A percentile compares a stretch with the other conserved stretches of the same genome.
phyloP scores from a whole-genome alignment of 768 basidiomycete genomes.

The Peribolospora baueri region DNA sequence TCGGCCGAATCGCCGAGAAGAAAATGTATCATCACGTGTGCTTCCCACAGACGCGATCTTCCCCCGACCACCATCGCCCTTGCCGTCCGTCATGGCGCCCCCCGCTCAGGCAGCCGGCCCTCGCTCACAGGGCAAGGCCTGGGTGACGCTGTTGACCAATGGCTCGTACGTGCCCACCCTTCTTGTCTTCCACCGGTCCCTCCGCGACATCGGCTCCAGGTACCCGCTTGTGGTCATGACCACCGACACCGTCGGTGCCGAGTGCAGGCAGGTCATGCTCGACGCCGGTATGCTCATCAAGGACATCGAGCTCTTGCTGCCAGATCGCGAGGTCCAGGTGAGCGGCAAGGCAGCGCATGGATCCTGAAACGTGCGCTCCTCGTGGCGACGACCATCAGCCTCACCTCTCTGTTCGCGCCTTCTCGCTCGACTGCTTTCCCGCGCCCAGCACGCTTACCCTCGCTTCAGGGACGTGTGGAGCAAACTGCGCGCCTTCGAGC shows the following conservation, averaged over 20 bases:
- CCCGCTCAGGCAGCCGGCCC: too few species aligned
- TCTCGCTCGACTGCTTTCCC: not conserved
- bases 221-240: conserved; percentile 65
- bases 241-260: conserved; percentile 18
- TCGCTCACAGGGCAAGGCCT: conserved; percentile 15
- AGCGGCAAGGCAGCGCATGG: conserved; percentile 4
- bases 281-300: conserved; percentile 29
- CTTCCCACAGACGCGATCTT: too few species aligned
- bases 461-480: conserved; percentile 44
- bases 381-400: too few species aligned
- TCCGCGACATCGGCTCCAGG: conserved; percentile 31
- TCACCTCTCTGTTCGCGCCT: too few species aligned
- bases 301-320: conserved; percentile 30
- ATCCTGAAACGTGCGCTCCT: conserved; percentile 5
- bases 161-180: conserved; percentile 34
- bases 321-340: conserved; percentile 37
- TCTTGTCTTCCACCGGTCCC: conserved; percentile 35
- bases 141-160: conserved; percentile 54
- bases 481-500: conserved; percentile 25
- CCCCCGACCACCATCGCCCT: too few species aligned
- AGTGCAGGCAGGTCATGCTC: conserved; percentile 24
- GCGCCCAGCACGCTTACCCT: conserved; percentile 3
- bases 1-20: too few species aligned
- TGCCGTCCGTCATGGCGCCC: too few species aligned
- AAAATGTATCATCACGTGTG: too few species aligned